These are phyloP conservation scores for Secale cereale DNA, from an alignment of 176 grass and related monocot species.

Conservation along the genomic window DNA sequence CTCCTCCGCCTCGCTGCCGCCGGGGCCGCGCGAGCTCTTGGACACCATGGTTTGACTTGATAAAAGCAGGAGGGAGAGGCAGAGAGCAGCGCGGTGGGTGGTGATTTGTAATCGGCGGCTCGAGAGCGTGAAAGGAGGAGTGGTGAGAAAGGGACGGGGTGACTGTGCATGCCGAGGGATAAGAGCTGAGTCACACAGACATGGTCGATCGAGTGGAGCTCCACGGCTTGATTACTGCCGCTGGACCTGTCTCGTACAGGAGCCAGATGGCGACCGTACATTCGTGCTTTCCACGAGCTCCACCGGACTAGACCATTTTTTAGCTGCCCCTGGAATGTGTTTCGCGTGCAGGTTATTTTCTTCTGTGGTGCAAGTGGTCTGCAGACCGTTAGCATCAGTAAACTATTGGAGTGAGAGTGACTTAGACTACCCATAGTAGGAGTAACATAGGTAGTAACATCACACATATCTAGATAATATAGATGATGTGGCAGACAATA, in stretches of 20 bases:
- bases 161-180: conserved; percentile 11
- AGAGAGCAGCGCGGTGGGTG: neutral
- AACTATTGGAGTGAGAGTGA: neutral
- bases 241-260: neutral
- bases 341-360: neutral
- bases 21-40: neutral
- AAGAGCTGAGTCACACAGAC: conserved; percentile 38
- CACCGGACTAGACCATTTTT: neutral
- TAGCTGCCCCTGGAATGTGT: neutral
- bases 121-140: neutral
- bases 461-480: no score
- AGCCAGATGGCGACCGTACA: neutral
- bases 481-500: no score
- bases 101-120: conserved; percentile 24
- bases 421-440: no score
- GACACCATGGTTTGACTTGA: conserved; percentile 19
- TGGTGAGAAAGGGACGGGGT: conserved; percentile 15
- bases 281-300: neutral
- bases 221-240: neutral
- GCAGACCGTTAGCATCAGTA: neutral
- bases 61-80: neutral
- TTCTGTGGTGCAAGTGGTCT: neutral
- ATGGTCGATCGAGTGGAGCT: neutral
- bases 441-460: no score
- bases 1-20: neutral